These are phyloP conservation scores for Alternaria gaisen DNA, from an alignment of 2,329 filamentous ascomycete genomes.

Conservation along the genomic window DNA sequence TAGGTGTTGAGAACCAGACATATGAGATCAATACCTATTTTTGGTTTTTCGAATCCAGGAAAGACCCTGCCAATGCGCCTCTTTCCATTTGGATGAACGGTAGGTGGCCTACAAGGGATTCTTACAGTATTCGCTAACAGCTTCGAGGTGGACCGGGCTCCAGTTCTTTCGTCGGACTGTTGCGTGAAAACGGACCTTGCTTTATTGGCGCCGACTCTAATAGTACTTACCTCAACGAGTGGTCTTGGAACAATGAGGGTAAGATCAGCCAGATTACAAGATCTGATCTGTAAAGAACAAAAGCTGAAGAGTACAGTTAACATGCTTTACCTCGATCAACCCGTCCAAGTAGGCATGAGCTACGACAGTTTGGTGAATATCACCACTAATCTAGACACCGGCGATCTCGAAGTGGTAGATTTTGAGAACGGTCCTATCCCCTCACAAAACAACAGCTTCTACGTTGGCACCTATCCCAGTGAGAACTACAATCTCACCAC, in stretches of 20 bases:
- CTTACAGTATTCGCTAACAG: background rate
- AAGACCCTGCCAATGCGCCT: slow-evolving; percentile 64
- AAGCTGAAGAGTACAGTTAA: slow-evolving; percentile 41
- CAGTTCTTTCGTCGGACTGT: slow-evolving; percentile 49
- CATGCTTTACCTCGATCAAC: slow-evolving; percentile 72
- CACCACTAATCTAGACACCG: slow-evolving; percentile 43
- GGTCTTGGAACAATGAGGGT: slow-evolving; percentile 68
- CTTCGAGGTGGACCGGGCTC: slow-evolving; percentile 61
- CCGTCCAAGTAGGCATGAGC: slow-evolving; percentile 64
- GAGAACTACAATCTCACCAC: slow-evolving; percentile 56
- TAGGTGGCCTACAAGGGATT: background rate
- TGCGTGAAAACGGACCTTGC: slow-evolving; percentile 64
- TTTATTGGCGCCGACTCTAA: slow-evolving; percentile 63
- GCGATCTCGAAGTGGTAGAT: slow-evolving; percentile 34
- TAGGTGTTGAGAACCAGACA: slow-evolving; percentile 50
- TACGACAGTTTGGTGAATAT: slow-evolving; percentile 46
- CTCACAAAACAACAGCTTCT: slow-evolving; percentile 62
- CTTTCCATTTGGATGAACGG: slow-evolving; percentile 68
- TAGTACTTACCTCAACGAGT: slow-evolving; percentile 62
- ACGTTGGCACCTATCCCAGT: slow-evolving; percentile 62
- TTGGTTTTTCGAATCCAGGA: slow-evolving; percentile 70
- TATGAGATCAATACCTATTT: slow-evolving; percentile 67
- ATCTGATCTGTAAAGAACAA: fast-evolving
- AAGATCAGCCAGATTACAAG: background rate
- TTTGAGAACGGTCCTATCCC: slow-evolving; percentile 45